Conservation (phyloP, 1,284 basidiomycete genomes). For the Papiliotrema nemorosa region DNA sequence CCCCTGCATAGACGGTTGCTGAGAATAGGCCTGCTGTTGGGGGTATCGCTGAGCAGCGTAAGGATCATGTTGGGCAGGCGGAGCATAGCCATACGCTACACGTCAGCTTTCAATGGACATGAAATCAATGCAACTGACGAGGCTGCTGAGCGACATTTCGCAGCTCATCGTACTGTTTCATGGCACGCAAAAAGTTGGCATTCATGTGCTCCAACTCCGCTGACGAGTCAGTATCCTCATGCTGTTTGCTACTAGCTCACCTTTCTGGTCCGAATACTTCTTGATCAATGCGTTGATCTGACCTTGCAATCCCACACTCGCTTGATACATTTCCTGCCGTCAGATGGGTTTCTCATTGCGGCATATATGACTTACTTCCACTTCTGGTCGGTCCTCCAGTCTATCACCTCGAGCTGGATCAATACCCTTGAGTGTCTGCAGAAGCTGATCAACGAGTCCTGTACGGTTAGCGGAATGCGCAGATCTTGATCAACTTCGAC, state of each 20-base stretch:
- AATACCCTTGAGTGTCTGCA: slow-evolving; percentile 72
- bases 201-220: slow-evolving; percentile 52
- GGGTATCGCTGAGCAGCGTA: slow-evolving; percentile 10
- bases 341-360: background rate
- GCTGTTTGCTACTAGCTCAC: slow-evolving; percentile 54
- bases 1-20: slow-evolving; percentile 8
- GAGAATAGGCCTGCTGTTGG: slow-evolving; percentile 7
- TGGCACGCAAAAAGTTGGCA: slow-evolving; percentile 47
- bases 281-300: slow-evolving; percentile 96
- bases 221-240: slow-evolving; percentile 16
- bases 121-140: slow-evolving; percentile 19
- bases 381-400: slow-evolving; percentile 89
- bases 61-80: slow-evolving; percentile 12
- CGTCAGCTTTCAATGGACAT: background rate
- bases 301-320: slow-evolving; percentile 80
- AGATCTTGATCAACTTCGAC: slow-evolving; percentile 36
- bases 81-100: slow-evolving; percentile 23
- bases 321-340: slow-evolving; percentile 80
- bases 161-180: slow-evolving; percentile 47
- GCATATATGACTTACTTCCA: slow-evolving; percentile 60
- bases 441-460: slow-evolving; percentile 79
- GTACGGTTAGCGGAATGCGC: slow-evolving; percentile 45
- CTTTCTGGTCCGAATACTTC: slow-evolving; percentile 88
- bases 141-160: slow-evolving; percentile 25
- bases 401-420: slow-evolving; percentile 73